Conservation (phyloP, 495 filamentous ascomycete genomes). For the Elaphomyces granulatus region DNA sequence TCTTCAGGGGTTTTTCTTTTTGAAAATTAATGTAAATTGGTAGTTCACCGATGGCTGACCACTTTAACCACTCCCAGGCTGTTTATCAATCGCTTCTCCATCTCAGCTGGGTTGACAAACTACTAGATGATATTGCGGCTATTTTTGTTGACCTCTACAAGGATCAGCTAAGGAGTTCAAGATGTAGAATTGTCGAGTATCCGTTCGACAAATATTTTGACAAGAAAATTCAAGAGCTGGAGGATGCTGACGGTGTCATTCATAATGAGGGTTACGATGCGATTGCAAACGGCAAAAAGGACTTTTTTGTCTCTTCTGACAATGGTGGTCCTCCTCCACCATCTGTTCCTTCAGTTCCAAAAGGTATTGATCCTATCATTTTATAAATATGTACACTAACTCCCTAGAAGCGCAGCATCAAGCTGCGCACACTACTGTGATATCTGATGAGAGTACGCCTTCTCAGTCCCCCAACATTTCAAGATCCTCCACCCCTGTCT, state of each 20-base stretch:
- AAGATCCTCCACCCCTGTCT: slow-evolving; percentile 59
- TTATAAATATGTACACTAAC: slow-evolving; percentile 13
- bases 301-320: slow-evolving; percentile 31
- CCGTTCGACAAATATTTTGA: slow-evolving; percentile 89
- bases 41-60: too few relatives aligned
- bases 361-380: slow-evolving; percentile 17
- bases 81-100: slow-evolving; percentile 93
- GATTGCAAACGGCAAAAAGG: slow-evolving; percentile 26
- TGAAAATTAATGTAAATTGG: too few relatives aligned
- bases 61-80: slow-evolving; percentile 52
- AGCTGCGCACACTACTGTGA: slow-evolving; percentile 29
- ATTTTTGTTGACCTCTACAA: slow-evolving; percentile 82
- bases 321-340: slow-evolving; percentile 40
- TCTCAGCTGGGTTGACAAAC: slow-evolving; percentile 92
- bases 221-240: slow-evolving; percentile 75
- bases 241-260: slow-evolving; percentile 36
- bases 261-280: slow-evolving; percentile 19
- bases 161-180: slow-evolving; percentile 67
- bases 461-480: slow-evolving; percentile 62
- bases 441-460: slow-evolving; percentile 43
- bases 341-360: slow-evolving; percentile 40
- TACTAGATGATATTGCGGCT: slow-evolving; percentile 83
- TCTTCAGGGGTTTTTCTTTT: too few relatives aligned
- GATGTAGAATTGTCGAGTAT: slow-evolving; percentile 60
- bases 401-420: slow-evolving; percentile 28